Conservation (phyloP, 805 yeast species). For the Yarrowia bubula region DNA sequence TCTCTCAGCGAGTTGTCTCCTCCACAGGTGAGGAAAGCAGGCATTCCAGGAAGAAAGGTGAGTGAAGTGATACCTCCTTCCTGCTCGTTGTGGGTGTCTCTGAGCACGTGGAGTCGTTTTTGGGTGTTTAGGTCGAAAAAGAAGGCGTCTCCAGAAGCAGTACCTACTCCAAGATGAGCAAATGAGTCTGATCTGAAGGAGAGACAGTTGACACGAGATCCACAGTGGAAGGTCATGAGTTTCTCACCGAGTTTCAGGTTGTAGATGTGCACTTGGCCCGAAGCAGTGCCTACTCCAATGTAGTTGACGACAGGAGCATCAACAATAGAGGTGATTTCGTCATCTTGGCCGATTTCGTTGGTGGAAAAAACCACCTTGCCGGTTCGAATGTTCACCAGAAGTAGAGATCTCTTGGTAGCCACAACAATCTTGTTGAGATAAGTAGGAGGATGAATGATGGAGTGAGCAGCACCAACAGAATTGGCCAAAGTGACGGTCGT, state of each 20-base stretch:
- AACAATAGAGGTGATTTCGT: slow-evolving; percentile 67
- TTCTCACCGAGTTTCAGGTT: slow-evolving; percentile 64
- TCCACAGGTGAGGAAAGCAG: slow-evolving; percentile 84
- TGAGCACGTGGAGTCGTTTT: slow-evolving; percentile 70
- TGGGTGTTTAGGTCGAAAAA: slow-evolving; percentile 78
- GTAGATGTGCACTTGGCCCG: slow-evolving; percentile 64
- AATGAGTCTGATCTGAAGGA: slow-evolving; percentile 91
- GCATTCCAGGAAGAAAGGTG: slow-evolving; percentile 83
- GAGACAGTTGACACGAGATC: slow-evolving; percentile 50
- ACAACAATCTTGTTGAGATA: slow-evolving; percentile 85
- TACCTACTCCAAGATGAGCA: slow-evolving; percentile 76
- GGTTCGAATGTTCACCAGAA: slow-evolving; percentile 71
- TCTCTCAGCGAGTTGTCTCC: slow-evolving; percentile 88
- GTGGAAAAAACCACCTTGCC: slow-evolving; percentile 66
- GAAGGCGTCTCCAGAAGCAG: slow-evolving; percentile 74
- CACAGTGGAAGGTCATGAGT: slow-evolving; percentile 46
- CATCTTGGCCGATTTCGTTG: slow-evolving; percentile 43
- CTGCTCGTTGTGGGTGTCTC: slow-evolving; percentile 67
- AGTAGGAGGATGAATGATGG: slow-evolving; percentile 80
- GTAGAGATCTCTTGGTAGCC: slow-evolving; percentile 64
- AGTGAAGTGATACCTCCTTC: slow-evolving; percentile 77
- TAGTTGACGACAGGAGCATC: slow-evolving; percentile 85
- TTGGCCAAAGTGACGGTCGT: slow-evolving; percentile 58
- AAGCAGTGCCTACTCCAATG: slow-evolving; percentile 69
- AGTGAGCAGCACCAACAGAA: slow-evolving; percentile 70